Conservation (phyloP, 176 grass and related monocot genomes). For the Carex kokanica region DNA sequence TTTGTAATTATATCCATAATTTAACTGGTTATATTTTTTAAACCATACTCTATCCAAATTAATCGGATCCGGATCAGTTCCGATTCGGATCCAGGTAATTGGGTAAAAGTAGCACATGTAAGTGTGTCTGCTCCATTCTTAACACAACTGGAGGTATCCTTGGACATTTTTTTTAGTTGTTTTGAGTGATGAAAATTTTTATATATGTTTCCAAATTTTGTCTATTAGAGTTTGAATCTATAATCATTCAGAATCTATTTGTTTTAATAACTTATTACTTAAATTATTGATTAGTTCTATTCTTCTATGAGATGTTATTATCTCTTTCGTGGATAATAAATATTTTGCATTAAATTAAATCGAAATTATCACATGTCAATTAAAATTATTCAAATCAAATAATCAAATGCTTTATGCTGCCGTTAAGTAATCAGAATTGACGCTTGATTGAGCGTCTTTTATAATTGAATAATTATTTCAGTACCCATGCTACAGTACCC, state of each 20-base stretch:
- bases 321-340: too few species aligned
- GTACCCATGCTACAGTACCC: too few species aligned
- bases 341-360: neutral
- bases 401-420: neutral
- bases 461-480: too few species aligned
- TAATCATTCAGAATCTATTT: neutral
- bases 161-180: neutral
- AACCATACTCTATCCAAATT: too few species aligned
- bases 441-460: neutral
- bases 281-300: neutral
- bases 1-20: too few species aligned
- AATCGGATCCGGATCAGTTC: too few species aligned
- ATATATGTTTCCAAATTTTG: neutral
- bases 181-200: neutral
- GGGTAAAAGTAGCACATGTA: too few species aligned
- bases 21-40: too few species aligned
- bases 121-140: neutral
- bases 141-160: neutral
- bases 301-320: neutral
- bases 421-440: neutral
- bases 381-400: neutral
- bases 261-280: neutral
- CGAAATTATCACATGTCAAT: neutral
- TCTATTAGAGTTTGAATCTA: neutral
- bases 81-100: too few species aligned